A percentile compares a stretch with the other conserved stretches of the same genome.
Evolutionary conservation across 2,329 filamentous ascomycete species (phyloP).

Genomic region (Metarhizium humberi): DNA sequence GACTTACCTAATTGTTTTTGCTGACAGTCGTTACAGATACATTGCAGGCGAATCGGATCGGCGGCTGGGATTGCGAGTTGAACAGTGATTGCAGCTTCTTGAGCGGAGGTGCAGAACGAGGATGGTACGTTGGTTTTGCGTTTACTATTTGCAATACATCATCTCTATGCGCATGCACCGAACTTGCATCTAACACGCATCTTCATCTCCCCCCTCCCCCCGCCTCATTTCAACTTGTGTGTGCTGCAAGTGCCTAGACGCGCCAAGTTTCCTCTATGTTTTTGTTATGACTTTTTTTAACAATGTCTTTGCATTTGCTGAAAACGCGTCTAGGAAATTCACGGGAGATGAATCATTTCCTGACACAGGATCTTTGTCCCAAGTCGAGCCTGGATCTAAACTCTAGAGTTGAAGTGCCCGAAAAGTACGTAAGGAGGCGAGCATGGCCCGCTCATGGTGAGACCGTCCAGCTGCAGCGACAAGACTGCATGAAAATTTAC

Average conservation of each 20-base stretch:
- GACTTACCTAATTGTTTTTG: neutral
- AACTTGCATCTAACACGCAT: neutral
- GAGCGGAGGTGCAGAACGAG: slow-evolving; percentile 70
- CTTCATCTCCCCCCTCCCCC: too few relatives aligned
- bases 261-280: slow-evolving; percentile 5
- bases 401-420: slow-evolving; percentile 13
- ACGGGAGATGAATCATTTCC: slow-evolving; percentile 48
- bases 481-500: neutral
- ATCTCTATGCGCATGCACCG: neutral
- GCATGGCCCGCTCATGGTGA: neutral
- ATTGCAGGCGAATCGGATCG: slow-evolving; percentile 27
- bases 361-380: slow-evolving; percentile 27
- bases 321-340: slow-evolving; percentile 29
- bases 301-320: slow-evolving; percentile 5
- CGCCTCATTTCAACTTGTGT: slow-evolving; percentile 1
- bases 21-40: slow-evolving; percentile 4
- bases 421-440: neutral
- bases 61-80: slow-evolving; percentile 69
- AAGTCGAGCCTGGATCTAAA: slow-evolving; percentile 19
- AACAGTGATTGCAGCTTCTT: slow-evolving; percentile 86
- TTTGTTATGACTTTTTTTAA: neutral
- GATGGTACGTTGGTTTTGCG: slow-evolving; percentile 54
- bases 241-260: slow-evolving; percentile 3
- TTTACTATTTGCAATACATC: neutral
- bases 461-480: neutral